Evolutionary conservation across 768 basidiomycete genomes (phyloP), one percentile per base, ranked within the genome.

Genomic region (Tephrocybe sp.): DNA sequence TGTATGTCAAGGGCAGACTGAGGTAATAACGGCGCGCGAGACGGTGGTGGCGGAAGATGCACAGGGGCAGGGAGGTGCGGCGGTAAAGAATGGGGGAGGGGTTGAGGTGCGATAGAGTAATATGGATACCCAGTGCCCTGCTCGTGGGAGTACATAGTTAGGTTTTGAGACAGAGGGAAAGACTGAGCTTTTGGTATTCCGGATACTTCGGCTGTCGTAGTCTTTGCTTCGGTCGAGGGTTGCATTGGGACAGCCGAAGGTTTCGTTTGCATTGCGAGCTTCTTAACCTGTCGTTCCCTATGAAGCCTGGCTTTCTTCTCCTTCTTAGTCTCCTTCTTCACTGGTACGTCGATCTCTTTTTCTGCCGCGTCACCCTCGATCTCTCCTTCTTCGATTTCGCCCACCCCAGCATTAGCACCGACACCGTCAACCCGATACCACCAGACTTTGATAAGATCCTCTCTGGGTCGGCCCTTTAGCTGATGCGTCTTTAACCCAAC

Each of bases 371-470:
- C 74, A 2, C 66, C 75, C 44, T 74, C 73, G 42, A 78, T 78
- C 55, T 78, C 77, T 2, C 75, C 77, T 52, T 78, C 75, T 54
- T 77, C 77, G 15, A 77, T 69, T 58, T 79, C 77, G 4, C 71
- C 71, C 4, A 72, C 73, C 3, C 70, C 68, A 4, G 65, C 60
- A 39, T 64, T 66, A n/a, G 70, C 71, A 38, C 69, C 71, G 8
- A 70, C 60, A 1, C 71, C 71, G 36, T 71, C 69, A 16, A 71
- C 68, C 9, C 74, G 71, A 57, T 76, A 79, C 76, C 76, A 79
- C 73, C 76, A 77, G 16, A 72, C 75, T 36, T 69, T 67, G 44
- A 78, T 74, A 32, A 72, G 58, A 49, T 78, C 77, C 30, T 70
- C 70, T 34, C 75, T 64, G 2, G 72, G 68, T 41, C 71, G 75